Evolutionary conservation across 345 rosid species (phyloP).

Genomic region (Sisymbrium irio): DNA sequence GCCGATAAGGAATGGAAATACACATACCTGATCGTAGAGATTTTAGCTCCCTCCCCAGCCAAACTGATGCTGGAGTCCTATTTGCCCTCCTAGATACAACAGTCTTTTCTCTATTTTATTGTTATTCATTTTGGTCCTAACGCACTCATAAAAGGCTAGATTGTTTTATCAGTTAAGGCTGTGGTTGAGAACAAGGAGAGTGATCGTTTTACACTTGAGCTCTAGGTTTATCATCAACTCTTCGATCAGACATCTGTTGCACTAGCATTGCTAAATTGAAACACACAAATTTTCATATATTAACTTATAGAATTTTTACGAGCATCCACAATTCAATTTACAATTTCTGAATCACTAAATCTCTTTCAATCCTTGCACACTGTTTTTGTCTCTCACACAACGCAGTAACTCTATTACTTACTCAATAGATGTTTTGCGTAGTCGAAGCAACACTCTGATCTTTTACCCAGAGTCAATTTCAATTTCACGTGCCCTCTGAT

Average conservation of each 20-base stretch:
- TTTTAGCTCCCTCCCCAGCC: constrained; percentile 61
- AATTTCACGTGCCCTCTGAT: constrained; percentile 56
- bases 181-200: no score
- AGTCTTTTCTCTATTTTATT: neutral
- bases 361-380: constrained; percentile 4
- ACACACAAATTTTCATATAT: neutral
- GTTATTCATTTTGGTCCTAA: neutral
- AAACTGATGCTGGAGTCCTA: constrained; percentile 86
- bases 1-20: constrained; percentile 83
- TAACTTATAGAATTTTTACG: no score
- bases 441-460: neutral
- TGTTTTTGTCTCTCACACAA: neutral
- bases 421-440: neutral
- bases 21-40: constrained; percentile 77
- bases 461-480: constrained; percentile 13
- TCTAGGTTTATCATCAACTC: neutral
- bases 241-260: neutral
- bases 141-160: neutral
- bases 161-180: constrained; percentile 2
- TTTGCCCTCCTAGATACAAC: constrained; percentile 61
- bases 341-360: no score
- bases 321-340: no score
- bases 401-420: neutral
- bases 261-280: neutral
- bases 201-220: neutral